A percentile compares a stretch with the other conserved stretches of the same genome.
These are phyloP conservation scores for Alopecurus myosuroides DNA, from an alignment of 176 grass and related monocot genomes.

Conservation along the genomic window DNA sequence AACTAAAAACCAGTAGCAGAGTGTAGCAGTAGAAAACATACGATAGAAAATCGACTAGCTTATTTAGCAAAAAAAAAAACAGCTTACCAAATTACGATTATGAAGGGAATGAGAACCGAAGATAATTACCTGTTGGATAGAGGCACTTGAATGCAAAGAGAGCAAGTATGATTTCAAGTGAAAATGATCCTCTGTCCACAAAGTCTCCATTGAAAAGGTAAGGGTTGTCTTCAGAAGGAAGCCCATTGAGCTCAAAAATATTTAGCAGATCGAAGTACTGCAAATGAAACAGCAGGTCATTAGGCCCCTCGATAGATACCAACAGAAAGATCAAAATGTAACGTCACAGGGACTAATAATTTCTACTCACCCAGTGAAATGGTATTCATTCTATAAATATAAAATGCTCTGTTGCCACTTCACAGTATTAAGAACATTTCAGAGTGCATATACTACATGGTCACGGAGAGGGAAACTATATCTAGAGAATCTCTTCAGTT, in stretches of 20 bases:
- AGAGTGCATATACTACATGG: not conserved
- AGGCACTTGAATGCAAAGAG: constrained; percentile 95
- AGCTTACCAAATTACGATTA: not conserved
- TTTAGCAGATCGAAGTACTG: constrained; percentile 93
- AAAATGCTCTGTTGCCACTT: not conserved
- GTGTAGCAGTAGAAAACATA: not conserved
- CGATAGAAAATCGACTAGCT: not conserved
- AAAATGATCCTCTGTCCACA: constrained; percentile 96
- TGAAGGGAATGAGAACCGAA: not conserved
- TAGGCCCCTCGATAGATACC: not conserved
- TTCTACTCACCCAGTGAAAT: not conserved
- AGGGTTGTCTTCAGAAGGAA: constrained; percentile 95
- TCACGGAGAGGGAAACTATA: not conserved
- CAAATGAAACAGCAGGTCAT: constrained; percentile 11
- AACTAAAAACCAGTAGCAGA: not conserved
- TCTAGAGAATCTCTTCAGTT: not conserved
- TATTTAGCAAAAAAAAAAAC: not conserved
- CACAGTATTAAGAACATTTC: not conserved
- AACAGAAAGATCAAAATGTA: not conserved
- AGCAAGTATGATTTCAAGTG: constrained; percentile 90
- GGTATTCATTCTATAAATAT: not conserved
- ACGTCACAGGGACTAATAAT: not conserved
- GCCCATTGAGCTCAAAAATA: constrained; percentile 91
- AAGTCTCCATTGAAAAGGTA: constrained; percentile 99
- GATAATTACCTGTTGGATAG: constrained; percentile 60